Conservation (phyloP, 2,329 filamentous ascomycete species). For the Aureobasidium melanogenum region DNA sequence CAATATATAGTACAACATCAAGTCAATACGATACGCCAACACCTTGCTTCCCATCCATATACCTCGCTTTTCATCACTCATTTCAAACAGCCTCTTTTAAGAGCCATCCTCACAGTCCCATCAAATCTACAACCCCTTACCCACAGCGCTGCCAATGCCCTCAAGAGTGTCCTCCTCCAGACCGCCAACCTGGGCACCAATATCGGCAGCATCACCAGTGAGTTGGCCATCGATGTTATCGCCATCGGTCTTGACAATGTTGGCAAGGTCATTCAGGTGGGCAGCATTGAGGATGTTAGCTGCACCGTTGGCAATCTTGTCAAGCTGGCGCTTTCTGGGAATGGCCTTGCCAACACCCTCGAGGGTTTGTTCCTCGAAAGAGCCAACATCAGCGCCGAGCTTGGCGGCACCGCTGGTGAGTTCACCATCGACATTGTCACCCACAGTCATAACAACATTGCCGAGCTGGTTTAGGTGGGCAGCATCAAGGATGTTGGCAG, state of each 20-base stretch:
- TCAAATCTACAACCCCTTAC: neutral
- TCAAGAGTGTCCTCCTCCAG: slow-evolving; percentile 16
- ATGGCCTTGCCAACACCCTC: slow-evolving; percentile 14
- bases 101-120: neutral
- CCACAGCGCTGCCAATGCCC: slow-evolving; percentile 17
- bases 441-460: neutral
- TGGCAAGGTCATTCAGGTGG: neutral
- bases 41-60: too few relatives aligned
- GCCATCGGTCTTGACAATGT: neutral
- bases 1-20: too few relatives aligned
- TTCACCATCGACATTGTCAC: slow-evolving; percentile 15
- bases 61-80: neutral
- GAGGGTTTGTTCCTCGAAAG: slow-evolving; percentile 14
- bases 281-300: slow-evolving; percentile 14
- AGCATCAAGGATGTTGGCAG: slow-evolving; percentile 13
- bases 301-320: slow-evolving; percentile 20
- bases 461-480: neutral
- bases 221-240: slow-evolving; percentile 16
- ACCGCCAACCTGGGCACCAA: slow-evolving; percentile 14
- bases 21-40: too few relatives aligned
- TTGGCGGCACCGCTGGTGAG: slow-evolving; percentile 16
- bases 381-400: slow-evolving; percentile 15
- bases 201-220: slow-evolving; percentile 15
- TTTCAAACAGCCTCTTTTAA: neutral
- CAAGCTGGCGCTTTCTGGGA: slow-evolving; percentile 15